Evolutionary conservation across 2,329 filamentous ascomycete genomes (phyloP).

Genomic region (Hypomyces perniciosus): DNA sequence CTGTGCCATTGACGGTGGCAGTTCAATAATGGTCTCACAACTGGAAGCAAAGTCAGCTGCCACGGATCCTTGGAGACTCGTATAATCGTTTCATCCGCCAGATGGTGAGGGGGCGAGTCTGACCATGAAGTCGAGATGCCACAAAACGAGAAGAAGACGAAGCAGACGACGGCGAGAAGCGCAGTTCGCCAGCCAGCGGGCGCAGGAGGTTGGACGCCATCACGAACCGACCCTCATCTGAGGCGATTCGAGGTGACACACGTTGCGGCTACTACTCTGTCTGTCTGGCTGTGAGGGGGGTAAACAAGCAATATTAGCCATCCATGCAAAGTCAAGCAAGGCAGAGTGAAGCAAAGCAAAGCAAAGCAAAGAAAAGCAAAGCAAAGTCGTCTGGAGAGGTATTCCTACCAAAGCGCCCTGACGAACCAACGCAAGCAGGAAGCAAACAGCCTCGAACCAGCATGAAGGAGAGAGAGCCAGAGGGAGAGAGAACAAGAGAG

Average conservation of each 20-base stretch:
- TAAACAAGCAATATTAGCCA: neutral
- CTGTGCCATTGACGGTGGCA: conserved; percentile 35
- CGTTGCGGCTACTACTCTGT: neutral
- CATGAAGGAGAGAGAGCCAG: no score
- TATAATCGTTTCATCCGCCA: neutral
- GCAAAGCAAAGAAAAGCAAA: no score
- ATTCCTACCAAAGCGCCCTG: no score
- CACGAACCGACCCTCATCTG: conserved; percentile 25
- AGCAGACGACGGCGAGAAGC: conserved; percentile 17
- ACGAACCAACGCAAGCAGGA: no score
- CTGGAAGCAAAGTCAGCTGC: conserved; percentile 9
- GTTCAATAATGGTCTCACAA: conserved; percentile 17
- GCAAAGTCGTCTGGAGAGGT: no score
- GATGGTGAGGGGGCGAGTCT: conserved; percentile 2
- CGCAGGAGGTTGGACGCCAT: conserved; percentile 32
- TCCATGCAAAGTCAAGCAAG: neutral
- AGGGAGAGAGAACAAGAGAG: no score
- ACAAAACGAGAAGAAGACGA: conserved; percentile 21
- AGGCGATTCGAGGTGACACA: conserved; percentile 11
- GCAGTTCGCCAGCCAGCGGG: conserved; percentile 28
- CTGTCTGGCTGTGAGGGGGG: neutral
- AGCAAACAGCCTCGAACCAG: no score
- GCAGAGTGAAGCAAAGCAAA: neutral
- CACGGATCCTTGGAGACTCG: neutral
- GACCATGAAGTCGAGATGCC: conserved; percentile 21